A percentile compares a stretch with the other conserved stretches of the same genome.
These are phyloP conservation scores for Periglandula ipomoeae DNA, from an alignment of 2,329 filamentous ascomycete species.

Conservation along the genomic window DNA sequence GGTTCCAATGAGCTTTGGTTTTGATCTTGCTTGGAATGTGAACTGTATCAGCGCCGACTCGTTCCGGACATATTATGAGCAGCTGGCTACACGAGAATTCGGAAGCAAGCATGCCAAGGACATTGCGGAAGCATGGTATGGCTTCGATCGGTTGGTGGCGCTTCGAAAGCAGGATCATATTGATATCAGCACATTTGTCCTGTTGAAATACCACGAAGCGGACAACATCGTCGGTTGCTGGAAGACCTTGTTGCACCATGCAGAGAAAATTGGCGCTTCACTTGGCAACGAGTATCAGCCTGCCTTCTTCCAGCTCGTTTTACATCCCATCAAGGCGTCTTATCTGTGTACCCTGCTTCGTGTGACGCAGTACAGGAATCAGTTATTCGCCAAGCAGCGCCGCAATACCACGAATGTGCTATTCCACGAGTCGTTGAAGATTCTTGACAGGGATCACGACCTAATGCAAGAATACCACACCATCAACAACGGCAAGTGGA, in stretches of 20 bases:
- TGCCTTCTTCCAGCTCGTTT: slow-evolving; percentile 51
- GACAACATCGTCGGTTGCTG: slow-evolving; percentile 44
- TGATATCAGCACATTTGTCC: slow-evolving; percentile 44
- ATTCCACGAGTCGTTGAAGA: slow-evolving; percentile 35
- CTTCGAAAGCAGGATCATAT: slow-evolving; percentile 53
- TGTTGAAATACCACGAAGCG: slow-evolving; percentile 52
- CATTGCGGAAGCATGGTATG: slow-evolving; percentile 41
- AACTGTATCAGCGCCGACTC: slow-evolving; percentile 28
- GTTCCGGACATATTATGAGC: slow-evolving; percentile 33
- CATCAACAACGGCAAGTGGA: slow-evolving; percentile 45
- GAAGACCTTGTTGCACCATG: slow-evolving; percentile 35
- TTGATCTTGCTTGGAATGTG: slow-evolving; percentile 49
- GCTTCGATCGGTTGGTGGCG: slow-evolving; percentile 39
- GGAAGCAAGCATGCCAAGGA: slow-evolving; percentile 32
- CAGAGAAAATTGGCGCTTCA: slow-evolving; percentile 34
- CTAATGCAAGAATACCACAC: slow-evolving; percentile 42
- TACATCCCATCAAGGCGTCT: slow-evolving; percentile 50
- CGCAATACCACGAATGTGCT: slow-evolving; percentile 46
- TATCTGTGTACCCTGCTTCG: slow-evolving; percentile 42
- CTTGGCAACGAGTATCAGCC: slow-evolving; percentile 35
- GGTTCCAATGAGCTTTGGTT: slow-evolving; percentile 43
- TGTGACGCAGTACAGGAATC: slow-evolving; percentile 38
- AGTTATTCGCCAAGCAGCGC: slow-evolving; percentile 45
- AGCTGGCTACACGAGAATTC: slow-evolving; percentile 43
- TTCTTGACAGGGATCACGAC: slow-evolving; percentile 42